Evolutionary conservation across 176 grass and related monocot genomes (phyloP).

Genomic region (Phragmites australis): DNA sequence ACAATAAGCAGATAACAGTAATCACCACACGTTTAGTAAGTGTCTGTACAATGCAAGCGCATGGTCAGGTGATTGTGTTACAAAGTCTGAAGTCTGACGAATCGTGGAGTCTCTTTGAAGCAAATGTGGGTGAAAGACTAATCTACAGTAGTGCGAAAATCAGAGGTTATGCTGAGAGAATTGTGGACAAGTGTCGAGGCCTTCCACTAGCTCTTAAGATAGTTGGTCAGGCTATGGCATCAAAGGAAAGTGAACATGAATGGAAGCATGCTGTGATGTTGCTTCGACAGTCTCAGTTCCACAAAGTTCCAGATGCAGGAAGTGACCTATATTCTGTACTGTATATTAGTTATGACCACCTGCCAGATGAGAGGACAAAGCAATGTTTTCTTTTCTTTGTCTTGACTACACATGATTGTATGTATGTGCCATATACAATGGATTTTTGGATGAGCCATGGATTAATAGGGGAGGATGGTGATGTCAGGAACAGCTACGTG

Average conservation of each 20-base stretch:
- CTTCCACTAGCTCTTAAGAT: background rate
- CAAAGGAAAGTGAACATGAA: background rate
- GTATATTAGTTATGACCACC: background rate
- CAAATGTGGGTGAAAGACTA: background rate
- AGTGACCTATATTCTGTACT: background rate
- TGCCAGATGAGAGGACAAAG: conserved; percentile 1
- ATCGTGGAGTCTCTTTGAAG: background rate
- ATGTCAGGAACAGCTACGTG: background rate
- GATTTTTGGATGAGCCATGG: conserved; percentile 18
- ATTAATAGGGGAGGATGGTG: conserved; percentile 5
- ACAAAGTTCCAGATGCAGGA: conserved; percentile 5
- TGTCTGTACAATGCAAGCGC: background rate
- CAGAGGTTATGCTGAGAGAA: background rate
- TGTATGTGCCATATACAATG: background rate
- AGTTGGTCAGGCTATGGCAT: conserved; percentile 27
- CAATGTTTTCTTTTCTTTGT: conserved; percentile 22
- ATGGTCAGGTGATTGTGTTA: background rate
- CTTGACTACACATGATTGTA: background rate
- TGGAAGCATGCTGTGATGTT: background rate
- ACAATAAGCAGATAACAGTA: background rate
- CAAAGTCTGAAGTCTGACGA: background rate
- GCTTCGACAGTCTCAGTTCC: background rate
- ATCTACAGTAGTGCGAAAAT: background rate
- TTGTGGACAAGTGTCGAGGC: conserved; percentile 3
- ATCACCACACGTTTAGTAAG: background rate